Conservation (phyloP, 495 filamentous ascomycete genomes). For the Rhypophila decipiens region DNA sequence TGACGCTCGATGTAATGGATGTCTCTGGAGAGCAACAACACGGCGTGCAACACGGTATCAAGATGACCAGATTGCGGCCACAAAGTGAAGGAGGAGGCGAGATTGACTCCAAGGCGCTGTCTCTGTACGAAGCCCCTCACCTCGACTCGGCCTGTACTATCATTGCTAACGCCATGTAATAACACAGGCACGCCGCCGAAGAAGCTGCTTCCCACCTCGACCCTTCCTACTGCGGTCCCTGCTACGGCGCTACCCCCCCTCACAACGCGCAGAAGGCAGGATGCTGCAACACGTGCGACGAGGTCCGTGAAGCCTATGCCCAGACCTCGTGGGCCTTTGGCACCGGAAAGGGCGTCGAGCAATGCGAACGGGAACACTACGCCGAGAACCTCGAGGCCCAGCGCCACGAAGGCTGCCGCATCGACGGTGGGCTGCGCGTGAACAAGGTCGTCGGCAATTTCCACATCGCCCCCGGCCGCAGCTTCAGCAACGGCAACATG, state of each 20-base stretch:
- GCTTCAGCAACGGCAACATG: constrained; percentile 89
- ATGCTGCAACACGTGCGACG: constrained; percentile 95
- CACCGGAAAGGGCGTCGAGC: constrained; percentile 83
- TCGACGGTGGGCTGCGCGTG: constrained; percentile 86
- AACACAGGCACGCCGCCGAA: constrained; percentile 51
- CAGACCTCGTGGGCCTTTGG: constrained; percentile 87
- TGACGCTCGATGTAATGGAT: constrained; percentile 98
- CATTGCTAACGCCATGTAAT: constrained; percentile 4
- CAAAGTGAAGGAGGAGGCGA: constrained; percentile 68
- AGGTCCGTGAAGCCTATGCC: constrained; percentile 92
- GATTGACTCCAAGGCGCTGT: constrained; percentile 65
- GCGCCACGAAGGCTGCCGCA: constrained; percentile 85
- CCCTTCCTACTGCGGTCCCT: constrained; percentile 88
- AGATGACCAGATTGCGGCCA: constrained; percentile 74
- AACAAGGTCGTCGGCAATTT: constrained; percentile 99
- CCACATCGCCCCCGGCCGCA: constrained; percentile 92
- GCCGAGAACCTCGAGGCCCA: constrained; percentile 77
- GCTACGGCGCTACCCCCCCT: constrained; percentile 78
- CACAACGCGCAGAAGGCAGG: constrained; percentile 61
- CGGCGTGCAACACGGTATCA: constrained; percentile 85
- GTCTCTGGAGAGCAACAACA: constrained; percentile 93
- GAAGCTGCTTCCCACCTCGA: constrained; percentile 75
- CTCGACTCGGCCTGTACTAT: neutral
- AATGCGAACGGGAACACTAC: constrained; percentile 94
- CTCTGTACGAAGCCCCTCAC: constrained; percentile 51